Conservation (phyloP, 129 eudicot species). For the Erigeron canadensis region DNA sequence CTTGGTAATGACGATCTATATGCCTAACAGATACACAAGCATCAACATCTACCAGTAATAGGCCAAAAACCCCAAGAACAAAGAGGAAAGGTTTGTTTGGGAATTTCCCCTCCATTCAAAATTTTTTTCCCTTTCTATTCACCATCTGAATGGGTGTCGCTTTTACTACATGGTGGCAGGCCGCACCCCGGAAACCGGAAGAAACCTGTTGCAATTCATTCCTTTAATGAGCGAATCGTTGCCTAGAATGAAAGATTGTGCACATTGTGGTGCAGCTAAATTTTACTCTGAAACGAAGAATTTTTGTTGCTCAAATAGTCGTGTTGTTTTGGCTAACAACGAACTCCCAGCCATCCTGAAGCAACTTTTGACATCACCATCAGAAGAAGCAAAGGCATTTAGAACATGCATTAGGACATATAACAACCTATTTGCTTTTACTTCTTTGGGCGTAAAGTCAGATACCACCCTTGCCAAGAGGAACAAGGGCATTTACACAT, state of each 20-base stretch:
- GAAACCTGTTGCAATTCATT: background rate
- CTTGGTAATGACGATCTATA: background rate
- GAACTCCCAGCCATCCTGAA: background rate
- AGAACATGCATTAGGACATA: background rate
- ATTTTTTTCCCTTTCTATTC: background rate
- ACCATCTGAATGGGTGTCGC: background rate
- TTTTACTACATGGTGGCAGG: background rate
- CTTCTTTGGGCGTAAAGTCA: constrained; percentile 2
- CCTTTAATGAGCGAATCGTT: background rate
- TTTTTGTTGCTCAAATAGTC: constrained; percentile 1
- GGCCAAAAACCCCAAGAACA: background rate
- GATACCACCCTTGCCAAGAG: background rate
- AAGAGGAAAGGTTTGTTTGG: background rate
- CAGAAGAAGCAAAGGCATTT: background rate
- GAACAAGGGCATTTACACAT: background rate
- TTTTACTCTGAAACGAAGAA: background rate
- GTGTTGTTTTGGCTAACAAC: background rate
- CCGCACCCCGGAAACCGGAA: background rate
- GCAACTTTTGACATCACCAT: background rate
- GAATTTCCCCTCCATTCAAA: too few species aligned
- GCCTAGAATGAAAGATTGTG: background rate
- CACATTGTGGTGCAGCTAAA: background rate
- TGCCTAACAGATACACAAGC: too few species aligned
- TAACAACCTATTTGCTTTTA: constrained; percentile 5
- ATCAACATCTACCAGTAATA: too few species aligned